Evolutionary conservation across 495 filamentous ascomycete genomes (phyloP), one percentile per base, ranked within the genome.

Genomic region (Terfezia boudieri): DNA sequence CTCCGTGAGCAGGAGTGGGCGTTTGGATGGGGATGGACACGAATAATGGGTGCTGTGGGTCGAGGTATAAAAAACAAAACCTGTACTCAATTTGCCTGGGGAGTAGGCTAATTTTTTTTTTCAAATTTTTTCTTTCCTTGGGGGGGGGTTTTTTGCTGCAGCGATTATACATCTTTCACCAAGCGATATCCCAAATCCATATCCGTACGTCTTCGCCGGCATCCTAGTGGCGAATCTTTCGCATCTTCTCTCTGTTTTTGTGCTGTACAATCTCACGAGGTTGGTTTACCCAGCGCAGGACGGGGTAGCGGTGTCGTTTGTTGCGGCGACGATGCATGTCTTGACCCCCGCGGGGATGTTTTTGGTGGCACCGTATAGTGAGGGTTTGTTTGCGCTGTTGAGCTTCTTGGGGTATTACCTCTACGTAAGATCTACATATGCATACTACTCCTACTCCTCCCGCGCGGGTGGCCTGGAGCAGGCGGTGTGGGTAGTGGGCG

Each of bases 1-100:
- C 52, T 80, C 9, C 88, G 81, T 68, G 90, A 98, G 68, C 92
- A 98, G 68, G 86, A 95, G 68, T 96, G 88, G 87, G 90, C 92
- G 1, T 98, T 94, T 70, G 81, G 86, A 20, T 76, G 72, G 66
- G 78, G 77, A 1, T 77, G 81, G 56, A 73, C 81, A 5, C 67
- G 71, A 49, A 53, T 76, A 37, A 65, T 86, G 35, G 56, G 61
- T 7, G 56, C 63, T 16, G 54, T 78, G 14, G 61, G 68, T 37
- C 68, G 64, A 59, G 71, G 80, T 82, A 70, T 52, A 51, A 26
- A 35, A 32, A 22, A 57, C 38, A 35, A 32, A 22, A 57, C 38
- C 48, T 8, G 36, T 57, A 7, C 23, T 26, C 20, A 53, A 26
- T 9, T 52, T 32, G 20, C 20, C 20, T 20, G 50, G 53, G 22